phyloP scores from a whole-genome alignment of 306 rosid genomes.

The Dalbergia cochinchinensis region DNA sequence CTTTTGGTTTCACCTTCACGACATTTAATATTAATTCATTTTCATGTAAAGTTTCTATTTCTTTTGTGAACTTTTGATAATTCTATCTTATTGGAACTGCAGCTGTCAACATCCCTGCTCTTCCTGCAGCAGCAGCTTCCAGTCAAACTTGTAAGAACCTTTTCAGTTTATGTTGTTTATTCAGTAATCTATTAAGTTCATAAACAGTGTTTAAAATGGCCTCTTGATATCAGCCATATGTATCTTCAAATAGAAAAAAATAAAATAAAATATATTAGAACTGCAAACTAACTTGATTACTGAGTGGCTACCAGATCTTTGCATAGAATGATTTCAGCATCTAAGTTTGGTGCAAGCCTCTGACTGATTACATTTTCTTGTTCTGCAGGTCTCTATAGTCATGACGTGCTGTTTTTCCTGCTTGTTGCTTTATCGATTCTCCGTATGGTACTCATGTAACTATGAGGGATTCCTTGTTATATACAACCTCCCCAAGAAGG shows the following conservation, averaged over 20 bases:
- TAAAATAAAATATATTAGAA: neutral
- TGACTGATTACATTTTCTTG: constrained; percentile 29
- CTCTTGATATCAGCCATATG: neutral
- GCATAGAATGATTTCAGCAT: constrained; percentile 4
- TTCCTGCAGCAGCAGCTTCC: constrained; percentile 95
- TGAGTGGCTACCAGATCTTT: neutral
- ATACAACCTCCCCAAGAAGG: constrained; percentile 41
- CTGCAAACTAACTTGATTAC: constrained; percentile 2
- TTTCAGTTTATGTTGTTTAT: constrained; percentile 19
- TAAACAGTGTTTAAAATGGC: neutral
- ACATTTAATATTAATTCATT: constrained; percentile 4
- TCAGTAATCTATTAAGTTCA: constrained; percentile 33
- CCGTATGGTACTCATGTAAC: constrained; percentile 52
- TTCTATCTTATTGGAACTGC: constrained; percentile 48
- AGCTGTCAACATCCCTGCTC: constrained; percentile 96
- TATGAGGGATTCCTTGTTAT: constrained; percentile 37
- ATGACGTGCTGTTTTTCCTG: constrained; percentile 43
- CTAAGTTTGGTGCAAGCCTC: neutral
- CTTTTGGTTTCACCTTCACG: constrained; percentile 31
- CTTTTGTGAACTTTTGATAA: constrained; percentile 30
- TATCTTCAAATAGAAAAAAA: constrained; percentile 6
- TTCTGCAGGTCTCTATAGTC: constrained; percentile 65
- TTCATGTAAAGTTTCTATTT: constrained; percentile 14
- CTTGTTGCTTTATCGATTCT: constrained; percentile 60
- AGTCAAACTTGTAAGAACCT: constrained; percentile 68